Percentiles rank a stretch among this genome's conserved stretches.
phyloP scores from a whole-genome alignment of 78 protist genomes.

The Cavenderia fasciculata region DNA sequence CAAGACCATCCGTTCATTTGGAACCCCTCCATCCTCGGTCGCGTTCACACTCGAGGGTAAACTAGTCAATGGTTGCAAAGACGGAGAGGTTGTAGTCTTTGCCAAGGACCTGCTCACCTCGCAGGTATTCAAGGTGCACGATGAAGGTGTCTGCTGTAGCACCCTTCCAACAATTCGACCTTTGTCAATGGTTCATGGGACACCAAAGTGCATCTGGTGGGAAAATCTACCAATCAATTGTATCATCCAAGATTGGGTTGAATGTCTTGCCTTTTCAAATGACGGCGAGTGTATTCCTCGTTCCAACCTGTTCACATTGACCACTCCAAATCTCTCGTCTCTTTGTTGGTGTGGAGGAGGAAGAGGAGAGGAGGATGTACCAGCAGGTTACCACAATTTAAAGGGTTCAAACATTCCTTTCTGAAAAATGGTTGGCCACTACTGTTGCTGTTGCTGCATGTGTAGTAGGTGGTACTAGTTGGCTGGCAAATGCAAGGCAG shows the following conservation, averaged over 20 bases:
- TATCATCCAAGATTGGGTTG: constrained; percentile 54
- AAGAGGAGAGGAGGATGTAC: too few species aligned
- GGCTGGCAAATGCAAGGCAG: too few species aligned
- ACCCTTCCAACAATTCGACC: not conserved
- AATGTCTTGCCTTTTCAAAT: constrained; percentile 35
- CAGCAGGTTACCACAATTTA: too few species aligned
- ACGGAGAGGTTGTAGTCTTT: constrained; percentile 12
- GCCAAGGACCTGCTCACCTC: not conserved
- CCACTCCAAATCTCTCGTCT: not conserved
- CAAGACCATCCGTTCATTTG: not conserved
- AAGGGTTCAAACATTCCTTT: too few species aligned
- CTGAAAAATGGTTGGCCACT: too few species aligned
- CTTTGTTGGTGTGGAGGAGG: too few species aligned
- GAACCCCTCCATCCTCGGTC: constrained; percentile 9
- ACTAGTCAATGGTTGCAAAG: constrained; percentile 14
- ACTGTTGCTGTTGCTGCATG: too few species aligned
- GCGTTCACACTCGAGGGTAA: constrained; percentile 1
- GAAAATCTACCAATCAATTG: not conserved
- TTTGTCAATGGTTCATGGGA: constrained; percentile 25
- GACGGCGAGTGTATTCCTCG: constrained; percentile 33
- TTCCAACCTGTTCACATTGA: not conserved
- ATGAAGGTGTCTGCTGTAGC: not conserved
- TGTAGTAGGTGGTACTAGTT: too few species aligned
- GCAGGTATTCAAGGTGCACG: not conserved
- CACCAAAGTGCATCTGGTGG: not conserved